Evolutionary conservation across 805 yeast genomes (phyloP), one percentile per base, ranked within the genome.

Genomic region (Saccharomycopsis sp.): DNA sequence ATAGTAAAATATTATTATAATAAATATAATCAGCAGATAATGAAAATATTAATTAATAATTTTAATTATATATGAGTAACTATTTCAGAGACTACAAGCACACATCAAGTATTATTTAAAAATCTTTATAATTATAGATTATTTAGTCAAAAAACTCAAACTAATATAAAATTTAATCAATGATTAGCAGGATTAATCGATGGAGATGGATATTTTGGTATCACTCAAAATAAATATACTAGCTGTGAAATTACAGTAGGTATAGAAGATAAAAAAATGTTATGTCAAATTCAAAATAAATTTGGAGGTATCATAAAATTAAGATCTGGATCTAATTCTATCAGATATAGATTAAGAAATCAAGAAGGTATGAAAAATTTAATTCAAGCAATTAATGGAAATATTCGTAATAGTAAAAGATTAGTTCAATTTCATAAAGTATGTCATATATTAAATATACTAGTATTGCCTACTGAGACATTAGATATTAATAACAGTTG

Each of bases 371-470:
- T 37, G 18, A 31, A 36, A 14, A 19, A 19, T 17, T 33, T 39
- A 39, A 39, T 39, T 9, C 9, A 19, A 37, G 30, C 12, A 10
- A 21, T 39, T 34, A 39, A 39, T 39, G 42, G 42, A 10, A 5
- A 12, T 19, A 21, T 39, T 21, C 36, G 42, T 37, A 34, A 39
- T 39, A 42, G 42, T 36, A 10, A 2, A 9, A 39, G 40, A 39
- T n/a, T 39, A 37, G 5, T 39, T 5, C 42, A 39, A 39, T 13
- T 39, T 21, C 36, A 39, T 36, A 39, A 39, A 31, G 17, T 37
- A 37, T 37, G 41, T 26, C 12, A 10, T 20, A 34, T 19, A 37
- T 37, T 10, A 30, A 30, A 37, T 15, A 30, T 37, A 12, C 12
- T 30, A 12, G 17, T 37, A 19, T 18, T 18, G 10, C 19, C n/a